phyloP scores from a whole-genome alignment of 2,329 filamentous ascomycete genomes.

The Chaetomiaceae sp. region DNA sequence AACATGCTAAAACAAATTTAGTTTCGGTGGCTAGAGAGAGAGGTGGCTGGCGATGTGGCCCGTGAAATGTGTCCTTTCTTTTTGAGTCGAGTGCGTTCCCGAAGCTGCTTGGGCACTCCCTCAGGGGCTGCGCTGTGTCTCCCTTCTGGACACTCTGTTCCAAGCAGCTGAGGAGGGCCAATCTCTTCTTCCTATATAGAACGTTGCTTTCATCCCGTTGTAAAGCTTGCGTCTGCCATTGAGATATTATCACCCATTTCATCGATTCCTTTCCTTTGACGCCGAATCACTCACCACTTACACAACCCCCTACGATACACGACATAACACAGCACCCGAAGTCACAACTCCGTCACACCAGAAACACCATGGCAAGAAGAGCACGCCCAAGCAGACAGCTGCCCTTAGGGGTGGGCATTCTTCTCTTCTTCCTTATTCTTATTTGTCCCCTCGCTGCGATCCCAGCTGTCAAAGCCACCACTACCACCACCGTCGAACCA shows the following conservation, averaged over 20 bases:
- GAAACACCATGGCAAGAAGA: slow-evolving; percentile 5
- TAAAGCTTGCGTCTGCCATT: no score
- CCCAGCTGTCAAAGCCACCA: slow-evolving; percentile 15
- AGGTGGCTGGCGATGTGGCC: background rate
- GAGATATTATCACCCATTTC: background rate
- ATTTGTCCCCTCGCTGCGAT: slow-evolving; percentile 22
- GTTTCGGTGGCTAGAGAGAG: background rate
- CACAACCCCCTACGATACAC: background rate
- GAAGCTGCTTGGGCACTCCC: background rate
- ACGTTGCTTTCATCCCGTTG: background rate
- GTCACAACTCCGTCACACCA: background rate
- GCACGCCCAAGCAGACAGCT: background rate
- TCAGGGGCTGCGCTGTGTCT: background rate
- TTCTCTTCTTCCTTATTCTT: slow-evolving; percentile 23
- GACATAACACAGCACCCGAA: background rate
- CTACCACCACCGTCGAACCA: slow-evolving; percentile 1
- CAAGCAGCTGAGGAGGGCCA: background rate
- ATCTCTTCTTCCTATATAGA: background rate
- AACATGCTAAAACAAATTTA: background rate
- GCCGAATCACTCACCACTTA: background rate
- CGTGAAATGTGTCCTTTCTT: slow-evolving; percentile 16
- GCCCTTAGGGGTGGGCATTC: slow-evolving; percentile 14
- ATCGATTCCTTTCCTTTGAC: background rate
- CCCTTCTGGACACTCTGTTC: slow-evolving; percentile 10
- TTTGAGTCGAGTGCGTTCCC: slow-evolving; percentile 3